Evolutionary conservation across 129 eudicot genomes (phyloP).

Genomic region (Tanacetum coccineum): DNA sequence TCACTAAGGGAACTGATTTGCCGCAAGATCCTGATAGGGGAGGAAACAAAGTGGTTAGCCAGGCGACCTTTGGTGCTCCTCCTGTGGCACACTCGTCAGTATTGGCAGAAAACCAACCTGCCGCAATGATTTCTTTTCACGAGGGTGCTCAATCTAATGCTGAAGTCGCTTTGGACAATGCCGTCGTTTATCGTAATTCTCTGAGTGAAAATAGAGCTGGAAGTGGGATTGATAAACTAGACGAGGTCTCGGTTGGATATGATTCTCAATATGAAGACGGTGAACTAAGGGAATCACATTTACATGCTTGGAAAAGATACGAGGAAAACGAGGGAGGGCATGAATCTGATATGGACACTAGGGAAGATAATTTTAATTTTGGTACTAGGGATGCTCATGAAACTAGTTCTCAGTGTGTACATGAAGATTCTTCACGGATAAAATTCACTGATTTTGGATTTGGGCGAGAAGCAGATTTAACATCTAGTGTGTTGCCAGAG

Average conservation of each 20-base stretch:
- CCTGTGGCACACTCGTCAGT: neutral
- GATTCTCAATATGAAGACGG: conserved; percentile 53
- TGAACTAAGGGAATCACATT: conserved; percentile 35
- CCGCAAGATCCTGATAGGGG: neutral
- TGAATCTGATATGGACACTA: conserved; percentile 21
- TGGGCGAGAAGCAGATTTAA: conserved; percentile 20
- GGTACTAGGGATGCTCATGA: conserved; percentile 12
- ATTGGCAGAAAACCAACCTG: conserved; percentile 6
- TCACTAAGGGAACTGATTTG: too few relatives aligned
- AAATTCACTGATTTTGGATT: conserved; percentile 1
- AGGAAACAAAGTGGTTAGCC: conserved; percentile 1
- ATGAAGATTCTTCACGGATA: conserved; percentile 17
- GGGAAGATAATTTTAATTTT: conserved; percentile 4
- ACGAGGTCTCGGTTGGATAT: conserved; percentile 24
- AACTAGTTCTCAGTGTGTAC: neutral
- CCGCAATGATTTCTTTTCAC: conserved; percentile 19
- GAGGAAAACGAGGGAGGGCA: conserved; percentile 25
- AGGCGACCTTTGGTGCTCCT: neutral
- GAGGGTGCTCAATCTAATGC: conserved; percentile 1
- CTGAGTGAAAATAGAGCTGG: conserved; percentile 18
- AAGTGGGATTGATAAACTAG: conserved; percentile 20
- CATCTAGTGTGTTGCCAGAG: conserved; percentile 11
- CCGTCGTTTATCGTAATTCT: conserved; percentile 22
- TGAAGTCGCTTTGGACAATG: conserved; percentile 5
- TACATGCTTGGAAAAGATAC: conserved; percentile 29